Base-by-base conservation (phyloP, 495 filamentous ascomycete species). In the Cercophora sp. region DNA sequence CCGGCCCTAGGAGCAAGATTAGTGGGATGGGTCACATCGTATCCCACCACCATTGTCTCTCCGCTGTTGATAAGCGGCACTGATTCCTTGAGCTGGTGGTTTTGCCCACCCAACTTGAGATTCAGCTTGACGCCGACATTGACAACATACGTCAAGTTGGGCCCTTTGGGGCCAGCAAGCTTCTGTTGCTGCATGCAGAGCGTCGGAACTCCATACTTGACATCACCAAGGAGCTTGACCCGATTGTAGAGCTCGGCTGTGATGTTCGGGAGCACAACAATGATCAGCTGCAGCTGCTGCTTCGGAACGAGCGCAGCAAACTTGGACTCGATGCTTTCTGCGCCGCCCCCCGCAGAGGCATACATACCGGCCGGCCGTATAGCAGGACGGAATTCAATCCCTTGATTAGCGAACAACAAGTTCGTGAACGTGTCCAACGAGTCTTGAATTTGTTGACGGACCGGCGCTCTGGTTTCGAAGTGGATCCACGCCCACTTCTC, bases 1-100 rank as follows among this genome's bases (percentile, higher is more conserved):
- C 79, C 75, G 4, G 69, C 70, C 9, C 71, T 64, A 0, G 72
- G 51, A 13, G 79, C 80, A 0, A 87, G 79, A 8, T 90, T 88
- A 0, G 87, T 88, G 0, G 91, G 91, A 59, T 96, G 91, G 0
- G 89, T 93, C 2, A 95, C 90, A 59, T 96, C 91, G 36, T 90
- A 83, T 0, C 91, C 91, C 27, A 92, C 70, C 15, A 96, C 71
- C 87, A 96, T 96, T 0, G 87, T 91, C 48, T 60, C 65, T 15
- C 47, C 58, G 1, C 84, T 71, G 31, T 67, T 70, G 31, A 93
- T 62, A n/a, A 89, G 62, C 6, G 73, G 76, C 2, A 85, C 73
- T 0, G 65, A 53, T 0, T 66, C 40, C 0, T 65, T 55, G 0
- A 96, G 60, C 4, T 58, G 63, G 60, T 96, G 89, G 54, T 95